Base-by-base conservation (phyloP, 2,329 filamentous ascomycete species). In the Microdochium nivale region DNA sequence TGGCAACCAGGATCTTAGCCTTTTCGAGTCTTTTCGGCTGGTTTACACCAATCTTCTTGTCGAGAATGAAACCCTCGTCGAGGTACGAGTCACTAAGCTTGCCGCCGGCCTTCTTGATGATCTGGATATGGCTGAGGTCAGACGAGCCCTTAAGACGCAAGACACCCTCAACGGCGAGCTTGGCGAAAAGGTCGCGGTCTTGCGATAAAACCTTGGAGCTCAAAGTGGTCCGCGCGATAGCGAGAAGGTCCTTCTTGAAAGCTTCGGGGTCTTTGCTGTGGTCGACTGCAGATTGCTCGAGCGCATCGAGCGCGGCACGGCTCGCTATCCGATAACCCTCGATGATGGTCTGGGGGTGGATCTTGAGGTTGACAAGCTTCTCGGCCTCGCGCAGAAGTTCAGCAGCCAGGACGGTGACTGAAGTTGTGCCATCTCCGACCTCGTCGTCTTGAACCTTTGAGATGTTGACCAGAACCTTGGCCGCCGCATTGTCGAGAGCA, bases 391-490 rank as follows among this genome's bases (percentile, higher is more conserved):
- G 86, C 58, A 99, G 79, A 54, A 99, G 81, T 76, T 99, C 94
- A 54, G 94, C 94, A 37, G 94, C 91, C 56, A 99, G 78, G 16
- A 99, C 94, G 44, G 94, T 87, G 52, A 99, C 94, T n/a, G 91
- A 97, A 23, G 94, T 99, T 47, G 94, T 99, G 53, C 94, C 94
- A 68, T 99, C 94, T 65, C 94, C 94, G 24, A 99, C 92, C 71
- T 99, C 94, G 67, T 99, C 94, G 65, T 99, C 94, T 70, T 99
- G 94, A 5, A 99, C 94, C 75, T 99, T 99, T 57, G 92, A 97
- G 63, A 99, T 97, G 71, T 99, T 99, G 67, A 99, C 94, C 44
- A 99, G 80, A 4, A 99, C 94, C 75, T 99, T 99, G 51, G 94
- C 94, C 23, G 94, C 94, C 44, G 94, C 94, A 68, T 99, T 99